These are phyloP conservation scores for Berkeleyomyces basicola DNA, from an alignment of 2,329 filamentous ascomycete genomes.

Conservation along the genomic window DNA sequence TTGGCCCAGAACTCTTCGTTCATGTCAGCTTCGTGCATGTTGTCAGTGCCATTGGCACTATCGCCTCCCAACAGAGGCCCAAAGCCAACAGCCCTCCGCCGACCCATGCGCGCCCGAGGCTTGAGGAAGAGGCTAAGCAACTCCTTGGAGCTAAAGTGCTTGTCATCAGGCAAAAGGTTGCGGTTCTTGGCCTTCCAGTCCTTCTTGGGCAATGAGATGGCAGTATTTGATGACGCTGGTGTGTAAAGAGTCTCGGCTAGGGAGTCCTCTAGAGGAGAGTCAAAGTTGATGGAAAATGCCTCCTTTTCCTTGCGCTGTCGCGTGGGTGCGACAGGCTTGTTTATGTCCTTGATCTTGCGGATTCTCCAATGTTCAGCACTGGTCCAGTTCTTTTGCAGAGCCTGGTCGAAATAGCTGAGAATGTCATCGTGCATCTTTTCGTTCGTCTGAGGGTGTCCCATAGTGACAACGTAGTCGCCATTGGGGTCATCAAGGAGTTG, in stretches of 20 bases:
- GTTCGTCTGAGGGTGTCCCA: conserved; percentile 43
- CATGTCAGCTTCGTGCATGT: conserved; percentile 56
- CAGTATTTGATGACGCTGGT: conserved; percentile 59
- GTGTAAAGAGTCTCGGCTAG: conserved; percentile 67
- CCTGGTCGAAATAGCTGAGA: conserved; percentile 94
- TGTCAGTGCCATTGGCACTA: conserved; percentile 26
- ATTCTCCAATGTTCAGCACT: conserved; percentile 99
- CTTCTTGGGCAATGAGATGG: conserved; percentile 76
- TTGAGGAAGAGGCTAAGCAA: conserved; percentile 84
- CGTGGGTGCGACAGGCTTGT: conserved; percentile 43
- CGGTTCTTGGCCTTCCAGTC: conserved; percentile 90
- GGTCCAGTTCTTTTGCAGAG: conserved; percentile 90
- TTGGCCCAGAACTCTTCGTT: conserved; percentile 93
- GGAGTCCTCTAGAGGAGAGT: conserved; percentile 51
- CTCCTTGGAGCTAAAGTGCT: conserved; percentile 92
- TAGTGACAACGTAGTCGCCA: conserved; percentile 62
- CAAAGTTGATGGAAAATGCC: conserved; percentile 86
- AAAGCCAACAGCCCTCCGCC: conserved; percentile 29
- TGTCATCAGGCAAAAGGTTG: conserved; percentile 90
- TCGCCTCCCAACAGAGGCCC: conserved; percentile 17
- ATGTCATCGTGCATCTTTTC: conserved; percentile 75
- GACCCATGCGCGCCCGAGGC: conserved; percentile 70
- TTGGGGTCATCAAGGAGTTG: conserved; percentile 36
- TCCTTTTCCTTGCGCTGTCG: conserved; percentile 86
- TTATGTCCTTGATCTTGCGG: conserved; percentile 67